Evolutionary conservation across 148 eudicot species (phyloP).

Genomic region (Arbutus unedo): DNA sequence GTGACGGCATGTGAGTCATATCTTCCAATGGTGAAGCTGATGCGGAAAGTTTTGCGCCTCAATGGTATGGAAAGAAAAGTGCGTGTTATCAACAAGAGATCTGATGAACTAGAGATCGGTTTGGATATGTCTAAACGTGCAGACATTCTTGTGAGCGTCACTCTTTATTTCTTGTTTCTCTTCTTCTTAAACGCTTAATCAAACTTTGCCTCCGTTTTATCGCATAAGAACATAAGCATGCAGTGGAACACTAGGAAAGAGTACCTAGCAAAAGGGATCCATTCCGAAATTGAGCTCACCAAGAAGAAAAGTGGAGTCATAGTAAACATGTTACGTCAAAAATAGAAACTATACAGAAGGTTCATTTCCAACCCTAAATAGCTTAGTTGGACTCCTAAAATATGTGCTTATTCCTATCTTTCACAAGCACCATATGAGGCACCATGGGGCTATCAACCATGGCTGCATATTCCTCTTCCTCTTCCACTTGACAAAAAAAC

Average conservation of each 20-base stretch:
- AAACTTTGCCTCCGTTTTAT: not conserved
- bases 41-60: conserved; percentile 62
- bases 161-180: not conserved
- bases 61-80: conserved; percentile 66
- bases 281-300: not conserved
- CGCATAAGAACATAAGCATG: not conserved
- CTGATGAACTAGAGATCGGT: conserved; percentile 76
- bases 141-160: conserved; percentile 68
- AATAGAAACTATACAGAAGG: not conserved
- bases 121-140: conserved; percentile 65
- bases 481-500: not conserved
- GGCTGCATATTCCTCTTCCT: not conserved
- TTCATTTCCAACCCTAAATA: not conserved
- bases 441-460: not conserved
- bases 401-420: not conserved
- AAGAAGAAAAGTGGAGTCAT: not conserved
- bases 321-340: not conserved
- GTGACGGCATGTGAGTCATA: conserved; percentile 89
- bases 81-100: conserved; percentile 72
- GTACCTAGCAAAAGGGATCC: not conserved
- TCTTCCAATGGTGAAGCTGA: conserved; percentile 90
- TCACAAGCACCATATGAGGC: not conserved
- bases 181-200: not conserved
- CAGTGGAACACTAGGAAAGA: not conserved
- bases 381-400: not conserved